A percentile compares a stretch with the other conserved stretches of the same genome.
phyloP scores from a whole-genome alignment of 163 green algal species.

The Scenedesmus sp. region DNA sequence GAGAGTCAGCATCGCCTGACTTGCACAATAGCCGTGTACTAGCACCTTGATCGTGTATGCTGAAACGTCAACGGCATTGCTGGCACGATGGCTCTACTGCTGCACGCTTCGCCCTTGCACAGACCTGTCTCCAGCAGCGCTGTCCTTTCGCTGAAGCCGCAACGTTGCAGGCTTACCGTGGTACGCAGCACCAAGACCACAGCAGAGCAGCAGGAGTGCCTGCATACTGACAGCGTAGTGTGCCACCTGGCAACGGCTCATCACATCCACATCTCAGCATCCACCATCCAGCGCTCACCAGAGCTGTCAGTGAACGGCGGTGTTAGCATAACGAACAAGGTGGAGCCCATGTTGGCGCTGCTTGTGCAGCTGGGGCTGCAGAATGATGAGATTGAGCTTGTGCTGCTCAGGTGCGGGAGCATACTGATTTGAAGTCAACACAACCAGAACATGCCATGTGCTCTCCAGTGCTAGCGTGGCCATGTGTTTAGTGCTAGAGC shows the following conservation, averaged over 20 bases:
- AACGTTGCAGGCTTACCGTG: not conserved
- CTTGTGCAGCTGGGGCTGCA: constrained; percentile 11
- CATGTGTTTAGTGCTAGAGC: too few species aligned
- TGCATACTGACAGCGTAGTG: not conserved
- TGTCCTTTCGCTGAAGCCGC: not conserved
- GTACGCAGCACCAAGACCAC: not conserved
- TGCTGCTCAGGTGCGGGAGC: constrained; percentile 30
- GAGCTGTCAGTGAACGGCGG: not conserved
- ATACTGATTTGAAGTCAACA: not conserved
- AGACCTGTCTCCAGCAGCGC: not conserved
- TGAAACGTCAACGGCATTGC: not conserved
- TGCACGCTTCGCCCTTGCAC: not conserved
- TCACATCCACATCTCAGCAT: constrained; percentile 15
- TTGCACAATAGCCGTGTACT: not conserved
- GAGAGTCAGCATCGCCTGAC: not conserved
- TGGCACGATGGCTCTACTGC: not conserved
- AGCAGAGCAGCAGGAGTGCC: not conserved
- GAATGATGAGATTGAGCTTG: constrained; percentile 10
- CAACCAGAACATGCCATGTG: not conserved
- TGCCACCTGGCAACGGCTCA: constrained; percentile 10
- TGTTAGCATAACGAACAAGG: constrained; percentile 24
- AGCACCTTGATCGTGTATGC: not conserved
- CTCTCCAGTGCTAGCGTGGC: too few species aligned
- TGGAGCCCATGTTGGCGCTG: constrained; percentile 45
- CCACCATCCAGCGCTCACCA: constrained; percentile 3